Evolutionary conservation across 768 basidiomycete genomes (phyloP).

Genomic region (Candolleomyces efflorescens): DNA sequence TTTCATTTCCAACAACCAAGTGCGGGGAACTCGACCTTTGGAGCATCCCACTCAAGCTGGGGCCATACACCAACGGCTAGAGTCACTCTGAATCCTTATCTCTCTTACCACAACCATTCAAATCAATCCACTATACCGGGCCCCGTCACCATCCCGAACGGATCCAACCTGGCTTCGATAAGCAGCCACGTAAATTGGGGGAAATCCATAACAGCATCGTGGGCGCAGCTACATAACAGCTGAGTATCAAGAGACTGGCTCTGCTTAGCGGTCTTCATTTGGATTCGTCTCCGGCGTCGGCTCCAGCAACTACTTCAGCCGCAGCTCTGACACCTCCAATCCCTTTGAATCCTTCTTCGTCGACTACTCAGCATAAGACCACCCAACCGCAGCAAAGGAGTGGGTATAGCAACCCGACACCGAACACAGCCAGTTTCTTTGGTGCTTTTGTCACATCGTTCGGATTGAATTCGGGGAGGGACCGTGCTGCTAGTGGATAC

Average conservation of each 20-base stretch:
- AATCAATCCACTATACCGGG: background rate
- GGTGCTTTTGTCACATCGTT: background rate
- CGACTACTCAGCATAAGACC: background rate
- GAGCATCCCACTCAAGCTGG: too few species aligned
- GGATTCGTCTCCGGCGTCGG: too few species aligned
- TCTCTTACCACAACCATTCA: too few species aligned
- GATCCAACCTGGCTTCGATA: background rate
- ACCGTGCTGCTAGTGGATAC: background rate
- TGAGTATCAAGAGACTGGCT: background rate
- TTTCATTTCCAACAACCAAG: too few species aligned
- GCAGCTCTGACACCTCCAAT: background rate
- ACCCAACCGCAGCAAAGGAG: background rate
- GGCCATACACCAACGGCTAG: too few species aligned
- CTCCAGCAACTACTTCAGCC: background rate
- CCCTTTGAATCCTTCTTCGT: background rate
- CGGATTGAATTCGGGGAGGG: background rate
- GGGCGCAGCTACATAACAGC: background rate
- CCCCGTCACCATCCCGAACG: background rate
- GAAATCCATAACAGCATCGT: background rate
- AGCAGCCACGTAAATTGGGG: background rate
- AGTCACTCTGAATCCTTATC: too few species aligned
- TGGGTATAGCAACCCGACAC: conserved; percentile 5
- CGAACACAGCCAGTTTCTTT: background rate
- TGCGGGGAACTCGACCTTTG: too few species aligned
- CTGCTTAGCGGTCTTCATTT: too few species aligned